Percentiles rank a stretch among this genome's conserved stretches.
These are phyloP conservation scores for Penicillium manginii DNA, from an alignment of 495 filamentous ascomycete species.

Conservation along the genomic window DNA sequence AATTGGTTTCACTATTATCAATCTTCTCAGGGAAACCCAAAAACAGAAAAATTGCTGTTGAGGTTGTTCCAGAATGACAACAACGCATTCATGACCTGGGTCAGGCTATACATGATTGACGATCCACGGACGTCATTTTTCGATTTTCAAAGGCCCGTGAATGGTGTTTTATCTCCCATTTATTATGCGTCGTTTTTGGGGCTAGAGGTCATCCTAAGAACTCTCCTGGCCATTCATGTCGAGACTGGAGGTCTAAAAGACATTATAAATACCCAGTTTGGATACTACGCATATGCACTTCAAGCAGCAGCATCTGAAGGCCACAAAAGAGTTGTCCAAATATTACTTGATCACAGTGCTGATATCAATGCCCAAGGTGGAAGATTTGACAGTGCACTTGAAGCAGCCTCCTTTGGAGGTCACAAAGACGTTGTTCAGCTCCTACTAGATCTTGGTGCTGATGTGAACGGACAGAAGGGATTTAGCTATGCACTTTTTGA, in stretches of 20 bases:
- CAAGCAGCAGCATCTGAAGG: conserved; percentile 21
- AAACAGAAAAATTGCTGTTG: conserved; percentile 8
- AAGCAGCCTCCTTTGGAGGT: too few species aligned
- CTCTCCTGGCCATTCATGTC: neutral
- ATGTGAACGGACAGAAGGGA: too few species aligned
- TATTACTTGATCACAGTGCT: conserved; percentile 24
- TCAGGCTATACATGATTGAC: conserved; percentile 11
- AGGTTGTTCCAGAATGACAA: conserved; percentile 15
- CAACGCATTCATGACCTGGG: conserved; percentile 6
- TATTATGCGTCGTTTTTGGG: conserved; percentile 15
- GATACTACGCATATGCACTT: conserved; percentile 17
- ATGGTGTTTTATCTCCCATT: conserved; percentile 1
- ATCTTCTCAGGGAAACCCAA: neutral
- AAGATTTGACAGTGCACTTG: too few species aligned
- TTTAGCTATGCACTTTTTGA: too few species aligned
- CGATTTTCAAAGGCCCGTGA: neutral
- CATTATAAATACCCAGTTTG: conserved; percentile 15
- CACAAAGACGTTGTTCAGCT: too few species aligned
- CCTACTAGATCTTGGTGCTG: too few species aligned
- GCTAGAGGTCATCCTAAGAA: conserved; percentile 2
- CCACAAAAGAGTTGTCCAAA: conserved; percentile 23
- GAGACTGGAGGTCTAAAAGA: neutral
- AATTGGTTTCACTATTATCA: conserved; percentile 30
- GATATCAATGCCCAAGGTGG: neutral
- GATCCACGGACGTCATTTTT: neutral